Base-by-base conservation (phyloP, 2,329 filamentous ascomycete species). In the Geosmithia flava region DNA sequence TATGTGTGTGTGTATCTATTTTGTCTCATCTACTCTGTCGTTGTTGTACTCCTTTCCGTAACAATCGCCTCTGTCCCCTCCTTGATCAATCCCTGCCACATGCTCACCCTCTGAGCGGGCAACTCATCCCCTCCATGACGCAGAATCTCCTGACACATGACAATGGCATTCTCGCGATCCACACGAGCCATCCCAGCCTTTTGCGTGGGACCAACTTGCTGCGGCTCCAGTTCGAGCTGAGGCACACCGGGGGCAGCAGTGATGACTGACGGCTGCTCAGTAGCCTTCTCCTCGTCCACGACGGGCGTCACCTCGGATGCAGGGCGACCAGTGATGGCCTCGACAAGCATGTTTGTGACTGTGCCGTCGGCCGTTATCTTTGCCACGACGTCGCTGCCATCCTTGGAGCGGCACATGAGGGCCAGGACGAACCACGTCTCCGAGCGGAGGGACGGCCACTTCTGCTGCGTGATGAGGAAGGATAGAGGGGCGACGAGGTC, bases 361-460 rank as follows among this genome's bases (percentile, higher is more conserved):
- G 65, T 67, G 0, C 65, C 56, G 1, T 68, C 61, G 10, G 66
- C 58, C 43, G 80, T 59, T 1, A 71, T 59, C 13, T 63, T 61
- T 8, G 67, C 54, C 17, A 77, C 68, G 11, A 74, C 60, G 2
- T 59, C 55, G 2, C 74, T 71, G 7, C 77, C 76, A 37, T 75
- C 70, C 1, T 56, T 49, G 2, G 71, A 70, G 27, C 76, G 69
- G 41, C 71, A 70, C 69, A 82, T 76, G 33, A 83, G 68, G 2
- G 80, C 80, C 47, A 81, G 68, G 6, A 80, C 71, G 52, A 83
- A 82, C 71, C 78, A 77, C 2, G 73, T 69, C 56, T 83, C 80
- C 40, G 76, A 79, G 17, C 75, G 69, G 2, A 83, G 64, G 2
- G 73, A 67, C 0, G 77, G 75, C 68, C 78, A 83, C 53, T 77